Conservation (phyloP, 2,329 filamentous ascomycete species). For the Rhynchosporium graminicola region DNA sequence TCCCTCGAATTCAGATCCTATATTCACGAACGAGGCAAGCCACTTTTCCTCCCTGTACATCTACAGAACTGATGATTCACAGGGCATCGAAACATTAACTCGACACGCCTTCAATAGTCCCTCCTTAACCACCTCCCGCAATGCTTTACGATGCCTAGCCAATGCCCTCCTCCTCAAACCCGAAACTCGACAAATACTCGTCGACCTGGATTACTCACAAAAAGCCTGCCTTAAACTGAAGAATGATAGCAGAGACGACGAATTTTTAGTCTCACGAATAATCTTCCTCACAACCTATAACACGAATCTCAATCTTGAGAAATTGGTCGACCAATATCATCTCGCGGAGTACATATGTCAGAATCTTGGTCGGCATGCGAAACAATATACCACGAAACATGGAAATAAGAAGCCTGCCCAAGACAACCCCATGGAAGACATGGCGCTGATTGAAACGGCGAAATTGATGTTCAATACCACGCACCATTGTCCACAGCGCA, state of each 20-base stretch:
- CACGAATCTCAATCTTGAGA: conserved; percentile 65
- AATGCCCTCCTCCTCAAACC: conserved; percentile 77
- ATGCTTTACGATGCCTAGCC: conserved; percentile 79
- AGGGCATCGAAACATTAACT: conserved; percentile 76
- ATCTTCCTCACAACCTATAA: conserved; percentile 80
- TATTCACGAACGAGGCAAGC: conserved; percentile 76
- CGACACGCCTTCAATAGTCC: conserved; percentile 71
- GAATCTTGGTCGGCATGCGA: conserved; percentile 71
- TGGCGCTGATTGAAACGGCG: conserved; percentile 80
- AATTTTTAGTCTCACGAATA: conserved; percentile 80
- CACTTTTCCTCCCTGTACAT: conserved; percentile 15
- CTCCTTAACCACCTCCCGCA: conserved; percentile 64
- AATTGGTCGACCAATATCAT: conserved; percentile 64
- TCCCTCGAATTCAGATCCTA: conserved; percentile 71
- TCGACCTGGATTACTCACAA: conserved; percentile 66
- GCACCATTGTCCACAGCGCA: conserved; percentile 67
- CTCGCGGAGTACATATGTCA: conserved; percentile 68
- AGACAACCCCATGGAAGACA: conserved; percentile 66
- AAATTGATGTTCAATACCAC: conserved; percentile 90
- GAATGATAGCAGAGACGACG: conserved; percentile 75
- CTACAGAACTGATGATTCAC: conserved; percentile 25
- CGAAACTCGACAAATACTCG: conserved; percentile 69
- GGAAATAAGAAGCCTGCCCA: conserved; percentile 32
- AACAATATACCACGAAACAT: conserved; percentile 46
- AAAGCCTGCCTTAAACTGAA: conserved; percentile 72